A percentile compares a stretch with the other conserved stretches of the same genome.
phyloP scores from a whole-genome alignment of 1,139 yeast species.

The Zhuliangozyma parablackwelliae region DNA sequence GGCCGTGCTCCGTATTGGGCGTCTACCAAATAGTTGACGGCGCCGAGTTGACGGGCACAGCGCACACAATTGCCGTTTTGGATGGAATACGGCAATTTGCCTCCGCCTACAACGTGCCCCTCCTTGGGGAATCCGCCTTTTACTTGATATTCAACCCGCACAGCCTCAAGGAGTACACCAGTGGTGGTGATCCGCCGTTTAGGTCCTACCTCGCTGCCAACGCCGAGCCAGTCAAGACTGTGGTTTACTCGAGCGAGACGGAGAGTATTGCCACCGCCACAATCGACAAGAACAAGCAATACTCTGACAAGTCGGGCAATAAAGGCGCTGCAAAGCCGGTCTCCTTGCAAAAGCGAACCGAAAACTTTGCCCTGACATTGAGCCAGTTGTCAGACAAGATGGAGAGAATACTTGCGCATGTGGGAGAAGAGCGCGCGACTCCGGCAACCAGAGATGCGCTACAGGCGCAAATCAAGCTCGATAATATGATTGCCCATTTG shows the following conservation, averaged over 20 bases:
- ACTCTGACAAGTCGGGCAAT: conserved; percentile 9
- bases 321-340: too few relatives aligned
- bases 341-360: conserved; percentile 7
- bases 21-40: conserved; percentile 18
- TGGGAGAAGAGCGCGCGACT: conserved; percentile 7
- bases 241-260: conserved; percentile 17
- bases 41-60: background rate
- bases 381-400: conserved; percentile 21
- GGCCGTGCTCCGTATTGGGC: conserved; percentile 26
- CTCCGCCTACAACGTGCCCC: conserved; percentile 7
- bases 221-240: conserved; percentile 9
- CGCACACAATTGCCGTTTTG: background rate
- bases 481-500: conserved; percentile 23
- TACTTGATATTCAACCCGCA: conserved; percentile 1
- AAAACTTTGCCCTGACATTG: conserved; percentile 15
- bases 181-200: conserved; percentile 2
- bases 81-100: conserved; percentile 2
- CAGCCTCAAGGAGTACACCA: conserved; percentile 1
- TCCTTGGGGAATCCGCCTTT: conserved; percentile 1
- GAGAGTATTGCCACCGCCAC: conserved; percentile 27
- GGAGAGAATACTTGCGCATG: conserved; percentile 15
- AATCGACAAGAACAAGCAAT: conserved; percentile 20
- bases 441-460: conserved; percentile 8
- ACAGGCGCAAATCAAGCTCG: conserved; percentile 13
- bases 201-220: conserved; percentile 4